Evolutionary conservation across 768 basidiomycete genomes (phyloP).

Genomic region (Lactifluus pinguis): DNA sequence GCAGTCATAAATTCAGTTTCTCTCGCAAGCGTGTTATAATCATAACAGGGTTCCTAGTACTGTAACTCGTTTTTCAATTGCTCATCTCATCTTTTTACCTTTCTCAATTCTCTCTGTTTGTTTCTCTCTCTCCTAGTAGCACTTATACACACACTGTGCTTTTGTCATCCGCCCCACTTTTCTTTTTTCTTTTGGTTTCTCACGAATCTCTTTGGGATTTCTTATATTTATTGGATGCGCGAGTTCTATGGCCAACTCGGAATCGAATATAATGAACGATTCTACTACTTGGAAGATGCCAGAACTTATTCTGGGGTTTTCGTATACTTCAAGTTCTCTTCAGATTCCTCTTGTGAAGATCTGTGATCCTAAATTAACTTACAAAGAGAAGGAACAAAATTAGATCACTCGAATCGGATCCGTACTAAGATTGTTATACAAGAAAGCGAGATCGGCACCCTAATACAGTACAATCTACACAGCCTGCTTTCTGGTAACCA

Average conservation of each 20-base stretch:
- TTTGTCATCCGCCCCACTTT: background rate
- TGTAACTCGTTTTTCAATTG: background rate
- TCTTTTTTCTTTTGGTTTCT: background rate
- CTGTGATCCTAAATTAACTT: no score
- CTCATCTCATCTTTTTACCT: background rate
- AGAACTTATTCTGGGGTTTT: no score
- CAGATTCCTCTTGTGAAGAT: constrained; percentile 15
- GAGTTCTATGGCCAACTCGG: background rate
- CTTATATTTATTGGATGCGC: background rate
- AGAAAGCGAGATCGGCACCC: no score
- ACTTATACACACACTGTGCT: background rate
- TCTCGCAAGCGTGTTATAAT: background rate
- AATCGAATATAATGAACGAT: background rate
- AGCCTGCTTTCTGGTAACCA: no score
- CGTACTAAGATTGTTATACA: no score
- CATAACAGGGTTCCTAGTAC: background rate
- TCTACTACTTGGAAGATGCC: background rate
- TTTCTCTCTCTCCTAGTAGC: background rate
- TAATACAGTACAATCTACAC: no score
- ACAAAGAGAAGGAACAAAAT: no score
- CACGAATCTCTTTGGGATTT: background rate
- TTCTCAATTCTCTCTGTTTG: no score
- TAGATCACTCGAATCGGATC: no score
- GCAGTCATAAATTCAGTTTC: no score
- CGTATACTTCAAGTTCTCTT: constrained; percentile 26